These are phyloP conservation scores for Ascomycota sp. DNA, from an alignment of 2,329 filamentous ascomycete genomes.

Conservation along the genomic window DNA sequence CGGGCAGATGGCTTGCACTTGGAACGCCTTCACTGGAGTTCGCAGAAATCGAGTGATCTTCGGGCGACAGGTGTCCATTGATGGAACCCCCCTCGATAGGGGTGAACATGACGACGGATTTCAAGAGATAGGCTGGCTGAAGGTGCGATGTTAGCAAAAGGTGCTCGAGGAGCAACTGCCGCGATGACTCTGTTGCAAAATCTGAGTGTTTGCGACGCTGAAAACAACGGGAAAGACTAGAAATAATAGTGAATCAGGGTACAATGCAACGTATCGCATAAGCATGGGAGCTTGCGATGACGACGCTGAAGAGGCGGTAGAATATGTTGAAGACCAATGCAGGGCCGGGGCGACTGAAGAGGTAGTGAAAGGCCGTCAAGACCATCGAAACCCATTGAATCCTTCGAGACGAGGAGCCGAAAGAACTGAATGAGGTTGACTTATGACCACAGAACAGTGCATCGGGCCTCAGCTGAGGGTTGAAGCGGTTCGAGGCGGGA, in stretches of 20 bases:
- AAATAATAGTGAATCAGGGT: constrained; percentile 8
- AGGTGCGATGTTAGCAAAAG: constrained; percentile 14
- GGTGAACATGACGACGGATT: constrained; percentile 40
- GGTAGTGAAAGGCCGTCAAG: constrained; percentile 9
- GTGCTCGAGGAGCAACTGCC: constrained; percentile 3
- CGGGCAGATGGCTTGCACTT: constrained; percentile 52
- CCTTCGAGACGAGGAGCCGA: constrained; percentile 12
- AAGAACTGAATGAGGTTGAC: constrained; percentile 7
- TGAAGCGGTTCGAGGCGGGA: constrained; percentile 16
- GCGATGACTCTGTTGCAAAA: constrained; percentile 5
- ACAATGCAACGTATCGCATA: constrained; percentile 21
- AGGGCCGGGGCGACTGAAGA: constrained; percentile 4
- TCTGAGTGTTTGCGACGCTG: constrained; percentile 10
- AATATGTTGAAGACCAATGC: constrained; percentile 20
- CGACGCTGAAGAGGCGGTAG: constrained; percentile 23
- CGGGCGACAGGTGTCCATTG: constrained; percentile 42
- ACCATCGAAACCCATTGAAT: constrained; percentile 13
- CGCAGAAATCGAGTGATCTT: constrained; percentile 20
- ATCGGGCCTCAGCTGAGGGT: constrained; percentile 10
- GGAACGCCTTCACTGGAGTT: constrained; percentile 13
- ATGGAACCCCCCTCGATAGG: constrained; percentile 36
- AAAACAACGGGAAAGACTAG: constrained; percentile 4
- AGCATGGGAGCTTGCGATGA: constrained; percentile 19
- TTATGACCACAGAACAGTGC: constrained; percentile 14
- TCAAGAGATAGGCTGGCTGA: constrained; percentile 32